These are phyloP conservation scores for Citrullus colocynthis DNA, from an alignment of 306 rosid species.

Conservation along the genomic window DNA sequence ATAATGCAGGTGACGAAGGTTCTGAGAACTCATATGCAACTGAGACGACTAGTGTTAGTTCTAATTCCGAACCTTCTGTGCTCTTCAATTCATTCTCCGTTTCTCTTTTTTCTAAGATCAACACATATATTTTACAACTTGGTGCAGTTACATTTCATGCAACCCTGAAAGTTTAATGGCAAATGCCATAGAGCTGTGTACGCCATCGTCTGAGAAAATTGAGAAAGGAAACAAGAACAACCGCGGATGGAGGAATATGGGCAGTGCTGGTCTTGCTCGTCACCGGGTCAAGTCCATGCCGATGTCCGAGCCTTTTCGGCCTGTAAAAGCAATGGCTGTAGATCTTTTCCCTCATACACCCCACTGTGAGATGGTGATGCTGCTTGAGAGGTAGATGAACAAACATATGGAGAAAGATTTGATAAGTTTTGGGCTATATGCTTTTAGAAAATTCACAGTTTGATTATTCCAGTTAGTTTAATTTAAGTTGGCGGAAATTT, in stretches of 20 bases:
- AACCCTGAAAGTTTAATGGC: conserved; percentile 93
- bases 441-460: not conserved
- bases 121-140: conserved; percentile 17
- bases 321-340: conserved; percentile 83
- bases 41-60: conserved; percentile 87
- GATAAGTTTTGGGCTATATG: not conserved
- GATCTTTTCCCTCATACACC: conserved; percentile 91
- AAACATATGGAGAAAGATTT: not conserved
- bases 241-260: conserved; percentile 89
- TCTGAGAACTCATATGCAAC: conserved; percentile 60
- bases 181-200: conserved; percentile 89
- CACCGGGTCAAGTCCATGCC: conserved; percentile 93
- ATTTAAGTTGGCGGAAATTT: not conserved
- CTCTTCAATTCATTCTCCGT: not conserved
- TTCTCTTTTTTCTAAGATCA: not conserved
- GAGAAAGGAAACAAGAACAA: conserved; percentile 72
- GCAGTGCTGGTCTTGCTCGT: conserved; percentile 77
- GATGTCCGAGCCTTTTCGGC: conserved; percentile 70
- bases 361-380: conserved; percentile 94
- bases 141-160: conserved; percentile 89
- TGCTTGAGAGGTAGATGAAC: conserved; percentile 58
- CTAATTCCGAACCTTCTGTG: conserved; percentile 3
- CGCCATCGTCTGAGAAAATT: conserved; percentile 54
- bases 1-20: conserved; percentile 71
- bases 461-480: not conserved